Base-by-base conservation (phyloP, 2,329 filamentous ascomycete species). In the Microsporum canis region DNA sequence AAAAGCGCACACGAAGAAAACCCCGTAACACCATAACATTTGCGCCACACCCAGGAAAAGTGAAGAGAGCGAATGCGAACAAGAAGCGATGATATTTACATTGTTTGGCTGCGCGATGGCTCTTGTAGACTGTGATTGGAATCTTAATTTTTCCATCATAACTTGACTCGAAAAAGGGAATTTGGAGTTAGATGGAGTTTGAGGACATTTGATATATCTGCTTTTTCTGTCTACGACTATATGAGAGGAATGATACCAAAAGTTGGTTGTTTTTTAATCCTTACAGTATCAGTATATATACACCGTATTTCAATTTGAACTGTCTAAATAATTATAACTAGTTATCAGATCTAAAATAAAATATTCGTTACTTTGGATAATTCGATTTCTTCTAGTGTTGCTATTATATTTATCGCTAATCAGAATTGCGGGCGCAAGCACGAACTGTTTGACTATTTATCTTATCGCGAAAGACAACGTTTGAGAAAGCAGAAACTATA, bases 1-100 rank as follows among this genome's bases (percentile, higher is more conserved):
- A 73, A 56, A 77, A 76, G 64, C 70, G 68, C 62, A 68, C 71
- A 60, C 71, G 71, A 51, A 71, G 70, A 62, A 72, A 71, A 64
- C 68, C 69, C 38, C 71, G 71, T 57, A 69, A 71, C 58, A 72
- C 72, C 7, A 76, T 77, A 61, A 71, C 75, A 8, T 77, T 77
- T 61, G 66, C 69, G 47, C 61, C 69, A 51, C 70, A 68, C 57
- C 66, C 68, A 56, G 68, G 68, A 31, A 71, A 75, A 64, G 60
- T 61, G 33, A 70, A 71, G 65, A 71, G 68, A 64, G 60, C 63
- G 12, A 61, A 69, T 3, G 72, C 70, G 65, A 73, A 67, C 61
- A 74, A 72, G 62, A 75, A 65, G 34, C 14, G 41, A 39, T 51
- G 56, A 58, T 41, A 33, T 55, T 38, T 55, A 36, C 14, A 17